Conservation (phyloP, 352 stramenopile genomes). For the Pythium periplocum region DNA sequence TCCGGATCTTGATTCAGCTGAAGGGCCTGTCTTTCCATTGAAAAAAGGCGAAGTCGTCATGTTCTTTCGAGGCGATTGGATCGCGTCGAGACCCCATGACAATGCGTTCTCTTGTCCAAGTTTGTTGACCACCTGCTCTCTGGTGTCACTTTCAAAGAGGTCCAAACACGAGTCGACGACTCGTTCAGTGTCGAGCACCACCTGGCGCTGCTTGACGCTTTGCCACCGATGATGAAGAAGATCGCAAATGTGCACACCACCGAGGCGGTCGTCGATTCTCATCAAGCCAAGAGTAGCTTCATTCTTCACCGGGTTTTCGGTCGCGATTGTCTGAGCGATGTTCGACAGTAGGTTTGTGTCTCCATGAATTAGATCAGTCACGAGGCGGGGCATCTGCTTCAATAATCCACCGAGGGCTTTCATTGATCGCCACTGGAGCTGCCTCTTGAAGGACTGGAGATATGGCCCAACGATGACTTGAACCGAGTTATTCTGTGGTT, state of each 20-base stretch:
- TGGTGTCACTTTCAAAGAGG: slow-evolving; percentile 42
- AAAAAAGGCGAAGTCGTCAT: slow-evolving; percentile 11
- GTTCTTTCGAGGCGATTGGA: slow-evolving; percentile 67
- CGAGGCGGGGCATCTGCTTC: slow-evolving; percentile 59
- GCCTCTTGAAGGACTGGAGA: slow-evolving; percentile 70
- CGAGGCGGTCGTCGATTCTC: slow-evolving; percentile 9
- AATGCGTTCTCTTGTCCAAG: slow-evolving; percentile 73
- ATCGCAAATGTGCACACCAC: slow-evolving; percentile 14
- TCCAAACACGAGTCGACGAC: slow-evolving; percentile 73
- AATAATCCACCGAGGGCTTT: slow-evolving; percentile 69
- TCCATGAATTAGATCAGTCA: slow-evolving; percentile 26
- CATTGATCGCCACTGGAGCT: slow-evolving; percentile 73
- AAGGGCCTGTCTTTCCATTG: slow-evolving; percentile 6
- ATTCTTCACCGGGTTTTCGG: slow-evolving; percentile 44
- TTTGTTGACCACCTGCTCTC: slow-evolving; percentile 63
- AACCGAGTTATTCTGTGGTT: slow-evolving; percentile 60
- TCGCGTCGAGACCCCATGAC: slow-evolving; percentile 76
- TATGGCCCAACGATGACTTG: slow-evolving; percentile 49
- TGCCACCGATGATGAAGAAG: slow-evolving; percentile 62
- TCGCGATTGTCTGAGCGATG: slow-evolving; percentile 42
- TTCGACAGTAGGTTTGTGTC: slow-evolving; percentile 67
- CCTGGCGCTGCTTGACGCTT: slow-evolving; percentile 66
- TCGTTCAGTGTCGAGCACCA: slow-evolving; percentile 58
- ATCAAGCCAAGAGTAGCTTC: slow-evolving; percentile 10
- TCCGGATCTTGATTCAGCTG: no score